phyloP scores from a whole-genome alignment of 2,329 filamentous ascomycete species.

The Pseudopyricularia javanii region DNA sequence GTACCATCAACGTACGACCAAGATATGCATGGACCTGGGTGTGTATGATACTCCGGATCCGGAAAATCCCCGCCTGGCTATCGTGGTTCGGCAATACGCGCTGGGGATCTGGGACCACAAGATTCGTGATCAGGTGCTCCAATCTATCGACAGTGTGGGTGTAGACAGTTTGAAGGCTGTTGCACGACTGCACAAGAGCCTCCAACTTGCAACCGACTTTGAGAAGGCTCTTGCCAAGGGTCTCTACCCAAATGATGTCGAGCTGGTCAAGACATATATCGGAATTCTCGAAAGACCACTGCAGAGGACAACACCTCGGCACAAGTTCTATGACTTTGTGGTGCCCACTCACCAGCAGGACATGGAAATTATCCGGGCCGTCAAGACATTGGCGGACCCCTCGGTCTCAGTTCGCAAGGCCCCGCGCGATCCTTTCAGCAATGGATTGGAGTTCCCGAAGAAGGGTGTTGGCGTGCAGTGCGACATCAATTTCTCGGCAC shows the following conservation, averaged over 20 bases:
- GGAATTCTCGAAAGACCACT: slow-evolving; percentile 30
- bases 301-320: slow-evolving; percentile 4
- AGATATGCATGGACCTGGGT: slow-evolving; percentile 22
- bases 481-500: slow-evolving; percentile 84
- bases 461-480: slow-evolving; percentile 70
- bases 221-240: slow-evolving; percentile 37
- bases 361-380: slow-evolving; percentile 23
- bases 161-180: slow-evolving; percentile 24
- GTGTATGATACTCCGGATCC: slow-evolving; percentile 10
- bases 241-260: slow-evolving; percentile 25
- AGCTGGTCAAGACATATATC: slow-evolving; percentile 35
- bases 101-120: slow-evolving; percentile 35
- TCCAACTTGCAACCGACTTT: slow-evolving; percentile 44
- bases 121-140: slow-evolving; percentile 28
- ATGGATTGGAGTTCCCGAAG: slow-evolving; percentile 66
- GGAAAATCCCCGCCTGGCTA: slow-evolving; percentile 11
- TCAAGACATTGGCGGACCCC: slow-evolving; percentile 34
- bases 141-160: slow-evolving; percentile 15
- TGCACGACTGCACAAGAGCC: slow-evolving; percentile 36
- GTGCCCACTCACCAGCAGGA: slow-evolving; percentile 24
- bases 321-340: slow-evolving; percentile 16
- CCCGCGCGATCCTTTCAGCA: slow-evolving; percentile 39
- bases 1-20: slow-evolving; percentile 34
- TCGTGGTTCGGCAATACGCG: slow-evolving; percentile 32
- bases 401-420: slow-evolving; percentile 36